These are phyloP conservation scores for Backusella circina DNA, from an alignment of 192 early-diverging fungal species.

Conservation along the genomic window DNA sequence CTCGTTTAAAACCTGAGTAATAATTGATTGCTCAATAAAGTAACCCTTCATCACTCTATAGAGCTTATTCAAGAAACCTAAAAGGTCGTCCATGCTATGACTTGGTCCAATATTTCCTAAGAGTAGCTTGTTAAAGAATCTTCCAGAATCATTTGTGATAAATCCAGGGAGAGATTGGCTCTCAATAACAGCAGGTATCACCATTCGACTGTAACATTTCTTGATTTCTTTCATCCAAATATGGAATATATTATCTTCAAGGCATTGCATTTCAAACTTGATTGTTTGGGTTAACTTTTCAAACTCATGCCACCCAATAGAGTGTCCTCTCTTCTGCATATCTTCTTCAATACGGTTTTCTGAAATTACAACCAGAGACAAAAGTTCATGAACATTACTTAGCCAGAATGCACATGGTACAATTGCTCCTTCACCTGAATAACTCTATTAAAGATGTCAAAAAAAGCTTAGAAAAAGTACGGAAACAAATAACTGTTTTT, in stretches of 20 bases:
- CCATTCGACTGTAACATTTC: slow-evolving; percentile 89
- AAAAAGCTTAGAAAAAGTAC: background rate
- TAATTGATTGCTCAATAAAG: slow-evolving; percentile 88
- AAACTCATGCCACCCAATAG: slow-evolving; percentile 60
- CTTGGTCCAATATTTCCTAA: slow-evolving; percentile 66
- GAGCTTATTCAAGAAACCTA: slow-evolving; percentile 89
- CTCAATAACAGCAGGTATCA: slow-evolving; percentile 94
- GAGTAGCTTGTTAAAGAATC: slow-evolving; percentile 87
- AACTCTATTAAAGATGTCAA: slow-evolving; percentile 42
- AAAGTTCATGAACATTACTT: slow-evolving; percentile 91
- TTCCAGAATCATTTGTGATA: slow-evolving; percentile 84
- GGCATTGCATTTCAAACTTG: slow-evolving; percentile 84
- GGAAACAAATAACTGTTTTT: background rate
- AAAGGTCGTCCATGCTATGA: slow-evolving; percentile 92
- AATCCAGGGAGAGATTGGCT: slow-evolving; percentile 93
- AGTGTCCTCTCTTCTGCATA: slow-evolving; percentile 59
- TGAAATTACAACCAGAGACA: slow-evolving; percentile 77
- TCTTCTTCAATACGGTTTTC: slow-evolving; percentile 62
- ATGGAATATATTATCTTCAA: slow-evolving; percentile 92
- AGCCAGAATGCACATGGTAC: slow-evolving; percentile 90
- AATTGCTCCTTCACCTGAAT: slow-evolving; percentile 72
- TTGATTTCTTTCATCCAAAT: slow-evolving; percentile 96
- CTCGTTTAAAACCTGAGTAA: slow-evolving; percentile 91
- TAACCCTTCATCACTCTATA: slow-evolving; percentile 93
- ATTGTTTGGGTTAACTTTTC: slow-evolving; percentile 82